Conservation (phyloP, 164 flowering plant genomes). For the Aristolochia fimbriata region DNA sequence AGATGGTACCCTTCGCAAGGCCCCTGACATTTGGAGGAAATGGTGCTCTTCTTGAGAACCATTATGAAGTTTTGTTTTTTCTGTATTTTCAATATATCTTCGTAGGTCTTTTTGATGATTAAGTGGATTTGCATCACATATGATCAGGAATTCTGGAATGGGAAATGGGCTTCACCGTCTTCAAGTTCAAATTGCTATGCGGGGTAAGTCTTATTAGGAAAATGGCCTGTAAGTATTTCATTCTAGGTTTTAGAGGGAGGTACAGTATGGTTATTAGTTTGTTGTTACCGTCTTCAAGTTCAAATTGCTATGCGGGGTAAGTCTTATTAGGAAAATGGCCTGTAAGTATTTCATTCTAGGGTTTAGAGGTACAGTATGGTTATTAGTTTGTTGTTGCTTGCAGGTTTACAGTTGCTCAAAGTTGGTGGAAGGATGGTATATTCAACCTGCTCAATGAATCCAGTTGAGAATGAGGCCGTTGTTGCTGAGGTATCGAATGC, state of each 20-base stretch:
- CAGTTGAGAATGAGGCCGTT: constrained; percentile 97
- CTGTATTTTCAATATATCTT: constrained; percentile 12
- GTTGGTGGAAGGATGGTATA: constrained; percentile 97
- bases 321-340: not conserved
- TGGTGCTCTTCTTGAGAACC: constrained; percentile 17
- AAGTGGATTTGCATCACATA: not conserved
- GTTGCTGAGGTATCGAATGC: constrained; percentile 72
- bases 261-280: not conserved
- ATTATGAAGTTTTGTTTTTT: not conserved
- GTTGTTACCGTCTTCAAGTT: constrained; percentile 64
- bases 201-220: constrained; percentile 40
- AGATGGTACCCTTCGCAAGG: constrained; percentile 98
- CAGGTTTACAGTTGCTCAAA: constrained; percentile 84
- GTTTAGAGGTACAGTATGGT: not conserved
- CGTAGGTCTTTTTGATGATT: not conserved
- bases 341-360: not conserved
- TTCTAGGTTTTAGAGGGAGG: not conserved
- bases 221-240: not conserved
- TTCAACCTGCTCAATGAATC: constrained; percentile 99
- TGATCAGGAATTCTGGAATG: constrained; percentile 75
- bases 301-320: constrained; percentile 90
- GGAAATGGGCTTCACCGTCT: constrained; percentile 89
- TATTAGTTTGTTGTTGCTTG: constrained; percentile 3
- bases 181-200: constrained; percentile 83
- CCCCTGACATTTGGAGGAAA: constrained; percentile 98